A percentile compares a stretch with the other conserved stretches of the same genome.
Conservation (phyloP, 768 basidiomycete species). For the Podaxis rugospora region DNA sequence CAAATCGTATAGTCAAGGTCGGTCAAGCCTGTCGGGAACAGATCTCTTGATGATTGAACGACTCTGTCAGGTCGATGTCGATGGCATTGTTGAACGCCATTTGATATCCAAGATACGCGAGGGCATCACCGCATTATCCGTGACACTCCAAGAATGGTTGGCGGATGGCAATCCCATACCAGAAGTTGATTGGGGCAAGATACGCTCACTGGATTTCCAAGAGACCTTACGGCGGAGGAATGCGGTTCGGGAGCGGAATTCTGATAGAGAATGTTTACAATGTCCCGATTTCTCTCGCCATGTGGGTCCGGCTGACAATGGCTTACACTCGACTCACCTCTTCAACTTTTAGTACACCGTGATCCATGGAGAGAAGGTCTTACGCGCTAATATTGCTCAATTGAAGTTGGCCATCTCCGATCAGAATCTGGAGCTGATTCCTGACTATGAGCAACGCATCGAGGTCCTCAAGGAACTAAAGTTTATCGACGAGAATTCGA, state of each 20-base stretch:
- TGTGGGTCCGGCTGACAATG: conserved; percentile 40
- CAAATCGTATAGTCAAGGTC: conserved; percentile 70
- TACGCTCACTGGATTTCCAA: conserved; percentile 88
- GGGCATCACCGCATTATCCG: conserved; percentile 45
- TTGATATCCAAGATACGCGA: conserved; percentile 59
- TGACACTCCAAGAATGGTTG: conserved; percentile 55
- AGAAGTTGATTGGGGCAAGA: conserved; percentile 83
- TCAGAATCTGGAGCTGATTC: conserved; percentile 93
- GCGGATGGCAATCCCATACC: conserved; percentile 35
- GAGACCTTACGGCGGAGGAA: conserved; percentile 66
- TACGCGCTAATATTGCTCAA: conserved; percentile 69
- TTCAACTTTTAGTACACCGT: conserved; percentile 56
- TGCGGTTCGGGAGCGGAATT: conserved; percentile 38
- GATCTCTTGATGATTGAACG: neutral
- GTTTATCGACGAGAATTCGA: conserved; percentile 95
- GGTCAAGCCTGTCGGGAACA: neutral
- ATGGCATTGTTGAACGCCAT: conserved; percentile 62
- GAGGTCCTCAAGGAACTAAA: conserved; percentile 86
- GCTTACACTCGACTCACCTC: neutral
- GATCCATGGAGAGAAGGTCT: conserved; percentile 70
- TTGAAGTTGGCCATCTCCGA: conserved; percentile 89
- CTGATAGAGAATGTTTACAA: conserved; percentile 41
- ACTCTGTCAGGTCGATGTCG: conserved; percentile 57
- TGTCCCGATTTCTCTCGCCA: conserved; percentile 73
- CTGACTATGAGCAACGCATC: conserved; percentile 95